Evolutionary conservation across 495 filamentous ascomycete genomes (phyloP), one percentile per base, ranked within the genome.

Genomic region (Lasiosphaeria hispida): DNA sequence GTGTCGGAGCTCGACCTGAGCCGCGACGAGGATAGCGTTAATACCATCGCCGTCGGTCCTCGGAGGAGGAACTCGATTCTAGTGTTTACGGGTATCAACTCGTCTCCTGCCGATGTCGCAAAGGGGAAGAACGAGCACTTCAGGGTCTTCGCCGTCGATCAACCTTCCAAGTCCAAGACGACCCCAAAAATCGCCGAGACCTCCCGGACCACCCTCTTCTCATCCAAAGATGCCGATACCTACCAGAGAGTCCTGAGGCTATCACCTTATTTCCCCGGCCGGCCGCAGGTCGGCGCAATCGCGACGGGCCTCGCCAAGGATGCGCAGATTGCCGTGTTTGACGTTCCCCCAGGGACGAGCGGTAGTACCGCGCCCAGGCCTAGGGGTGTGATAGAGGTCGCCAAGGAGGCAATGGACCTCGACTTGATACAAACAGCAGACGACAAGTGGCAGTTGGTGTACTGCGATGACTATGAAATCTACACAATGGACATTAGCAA

Each of bases 21-120:
- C 63, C 81, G 83, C 64, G 85, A 96, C 65, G 94, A 97, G 74
- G 94, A 98, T 77, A 95, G 88, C 42, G 91, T 96, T 62, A 92
- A 87, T 56, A 89, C 87, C 39, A 77, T 97, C 44, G 91, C 84
- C 19, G 81, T 84, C 56, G 83, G 87, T 37, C 72, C 83, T 48
- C 70, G 74, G 34, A 78, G 75, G 48, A 81, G 81, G 44, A 75
- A 75, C 48, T 77, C 79, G n/a, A 75, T 86, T 23, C 73, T 84
- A 55, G 77, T 87, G n/a, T 83, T 88, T 52, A 86, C 90, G 8
- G 93, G 94, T 42, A 88, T 96, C 71, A 97, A 97, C 71, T 95
- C 91, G 53, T 87, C 87, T 45, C 76, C 83, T 33, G 78, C 72
- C 0, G 83, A 91, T 41, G 80, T 89, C 48, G 73, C 84, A 62